These are phyloP conservation scores for Microbotryum saponariae DNA, from an alignment of 1,284 basidiomycete species.

Conservation along the genomic window DNA sequence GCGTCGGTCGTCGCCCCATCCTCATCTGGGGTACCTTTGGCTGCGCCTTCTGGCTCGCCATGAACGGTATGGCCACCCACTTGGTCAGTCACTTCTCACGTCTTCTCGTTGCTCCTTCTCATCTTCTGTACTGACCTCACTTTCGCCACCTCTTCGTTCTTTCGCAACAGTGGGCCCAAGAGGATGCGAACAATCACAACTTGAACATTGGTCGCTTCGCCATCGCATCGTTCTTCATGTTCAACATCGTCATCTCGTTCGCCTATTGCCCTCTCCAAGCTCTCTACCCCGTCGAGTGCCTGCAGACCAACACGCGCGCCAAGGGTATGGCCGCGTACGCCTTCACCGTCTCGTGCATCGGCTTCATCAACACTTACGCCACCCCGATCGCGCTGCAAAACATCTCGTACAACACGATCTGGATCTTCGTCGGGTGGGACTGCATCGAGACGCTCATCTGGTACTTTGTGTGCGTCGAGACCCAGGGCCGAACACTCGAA, in stretches of 20 bases:
- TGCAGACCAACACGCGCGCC: conserved; percentile 53
- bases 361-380: conserved; percentile 47
- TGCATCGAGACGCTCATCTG: conserved; percentile 6
- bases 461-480: conserved; percentile 42
- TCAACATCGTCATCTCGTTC: conserved; percentile 44
- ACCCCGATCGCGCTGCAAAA: conserved; percentile 45
- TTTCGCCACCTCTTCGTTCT: background rate
- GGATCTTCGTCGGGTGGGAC: conserved; percentile 16
- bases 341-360: conserved; percentile 48
- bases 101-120: too few relatives aligned
- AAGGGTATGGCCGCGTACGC: conserved; percentile 50
- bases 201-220: conserved; percentile 41
- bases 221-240: conserved; percentile 47
- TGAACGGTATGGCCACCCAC: background rate
- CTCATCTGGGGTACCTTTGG: conserved; percentile 34
- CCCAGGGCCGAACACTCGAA: conserved; percentile 40
- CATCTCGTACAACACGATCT: conserved; percentile 40
- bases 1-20: conserved; percentile 37
- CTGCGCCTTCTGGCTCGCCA: conserved; percentile 36
- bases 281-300: conserved; percentile 52
- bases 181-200: conserved; percentile 27
- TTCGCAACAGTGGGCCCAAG: background rate
- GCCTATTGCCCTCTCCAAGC: conserved; percentile 52
- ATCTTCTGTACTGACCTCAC: background rate
- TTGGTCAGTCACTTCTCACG: too few relatives aligned